A percentile compares a stretch with the other conserved stretches of the same genome.
phyloP scores from a whole-genome alignment of 139 green algal species.

The Prasinococcaceae sp. region DNA sequence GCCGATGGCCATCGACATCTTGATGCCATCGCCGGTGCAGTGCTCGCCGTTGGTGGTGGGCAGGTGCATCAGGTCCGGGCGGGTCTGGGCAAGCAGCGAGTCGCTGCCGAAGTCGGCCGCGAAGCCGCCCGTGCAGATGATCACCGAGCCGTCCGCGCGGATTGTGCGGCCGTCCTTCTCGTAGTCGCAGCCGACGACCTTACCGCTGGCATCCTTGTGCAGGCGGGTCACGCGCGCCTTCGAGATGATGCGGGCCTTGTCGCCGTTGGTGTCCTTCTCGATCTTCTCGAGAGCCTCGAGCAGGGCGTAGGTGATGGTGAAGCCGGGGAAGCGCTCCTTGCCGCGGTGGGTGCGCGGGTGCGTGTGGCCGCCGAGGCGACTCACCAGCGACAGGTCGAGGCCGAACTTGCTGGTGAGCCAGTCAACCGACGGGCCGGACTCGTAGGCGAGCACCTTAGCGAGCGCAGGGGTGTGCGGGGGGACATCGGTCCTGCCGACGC shows the following conservation, averaged over 20 bases:
- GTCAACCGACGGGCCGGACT: slow-evolving; percentile 16
- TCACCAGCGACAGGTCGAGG: slow-evolving; percentile 18
- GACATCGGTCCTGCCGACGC: slow-evolving; percentile 5
- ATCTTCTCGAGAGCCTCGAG: slow-evolving; percentile 21
- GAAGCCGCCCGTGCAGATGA: slow-evolving; percentile 24
- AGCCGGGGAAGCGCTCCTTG: slow-evolving; percentile 27
- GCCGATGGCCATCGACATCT: slow-evolving; percentile 15
- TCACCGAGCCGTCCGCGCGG: slow-evolving; percentile 12
- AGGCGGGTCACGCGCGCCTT: slow-evolving; percentile 20
- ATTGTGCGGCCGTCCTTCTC: slow-evolving; percentile 5
- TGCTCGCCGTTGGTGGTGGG: slow-evolving; percentile 28
- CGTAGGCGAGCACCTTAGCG: slow-evolving; percentile 22
- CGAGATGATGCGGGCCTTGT: slow-evolving; percentile 19
- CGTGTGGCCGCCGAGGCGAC: slow-evolving; percentile 23
- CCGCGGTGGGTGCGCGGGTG: slow-evolving; percentile 23
- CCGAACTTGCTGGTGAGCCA: slow-evolving; percentile 21
- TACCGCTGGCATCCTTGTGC: slow-evolving; percentile 11
- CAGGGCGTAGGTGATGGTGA: slow-evolving; percentile 29
- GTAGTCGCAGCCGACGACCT: slow-evolving; percentile 18
- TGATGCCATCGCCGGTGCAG: slow-evolving; percentile 26
- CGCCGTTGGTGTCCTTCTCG: slow-evolving; percentile 19
- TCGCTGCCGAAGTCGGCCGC: slow-evolving; percentile 14
- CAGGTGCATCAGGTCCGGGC: slow-evolving; percentile 8
- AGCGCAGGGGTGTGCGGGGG: slow-evolving; percentile 19
- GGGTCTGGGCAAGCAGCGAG: slow-evolving; percentile 9